Conservation (phyloP, 202 grass and related monocot species). For the Setaria italica region DNA sequence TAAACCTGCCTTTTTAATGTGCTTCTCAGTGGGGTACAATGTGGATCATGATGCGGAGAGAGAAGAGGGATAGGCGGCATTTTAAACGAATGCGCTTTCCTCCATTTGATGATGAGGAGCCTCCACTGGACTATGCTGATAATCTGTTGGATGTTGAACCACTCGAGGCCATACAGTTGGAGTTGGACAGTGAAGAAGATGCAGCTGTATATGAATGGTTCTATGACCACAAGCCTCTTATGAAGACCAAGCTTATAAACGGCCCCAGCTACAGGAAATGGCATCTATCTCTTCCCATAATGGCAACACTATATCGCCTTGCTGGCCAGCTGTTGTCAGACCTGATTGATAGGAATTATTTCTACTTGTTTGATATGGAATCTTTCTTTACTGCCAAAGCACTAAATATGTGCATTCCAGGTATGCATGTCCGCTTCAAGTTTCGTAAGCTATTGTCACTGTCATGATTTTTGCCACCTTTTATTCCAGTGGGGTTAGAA, state of each 20-base stretch:
- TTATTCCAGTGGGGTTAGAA: neutral
- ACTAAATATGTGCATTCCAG: constrained; percentile 99
- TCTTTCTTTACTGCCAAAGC: constrained; percentile 99
- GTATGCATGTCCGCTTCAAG: constrained; percentile 45
- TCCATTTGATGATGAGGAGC: constrained; percentile 99
- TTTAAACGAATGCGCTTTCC: constrained; percentile 99
- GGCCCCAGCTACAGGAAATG: constrained; percentile 95
- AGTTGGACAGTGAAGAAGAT: constrained; percentile 94
- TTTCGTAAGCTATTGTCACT: neutral
- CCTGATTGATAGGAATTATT: constrained; percentile 94
- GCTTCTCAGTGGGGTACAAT: constrained; percentile 89
- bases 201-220: constrained; percentile 93
- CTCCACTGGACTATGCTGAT: constrained; percentile 97
- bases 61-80: constrained; percentile 94
- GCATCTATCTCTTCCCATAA: constrained; percentile 96
- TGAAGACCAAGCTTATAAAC: constrained; percentile 96
- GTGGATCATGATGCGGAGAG: constrained; percentile 99
- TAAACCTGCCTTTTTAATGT: constrained; percentile 9
- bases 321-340: constrained; percentile 95
- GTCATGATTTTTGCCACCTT: neutral
- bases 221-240: constrained; percentile 98
- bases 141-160: constrained; percentile 97
- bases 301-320: constrained; percentile 95
- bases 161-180: constrained; percentile 92
- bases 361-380: constrained; percentile 97